phyloP scores from a whole-genome alignment of 1,284 basidiomycete species.

The Irpex sp. region DNA sequence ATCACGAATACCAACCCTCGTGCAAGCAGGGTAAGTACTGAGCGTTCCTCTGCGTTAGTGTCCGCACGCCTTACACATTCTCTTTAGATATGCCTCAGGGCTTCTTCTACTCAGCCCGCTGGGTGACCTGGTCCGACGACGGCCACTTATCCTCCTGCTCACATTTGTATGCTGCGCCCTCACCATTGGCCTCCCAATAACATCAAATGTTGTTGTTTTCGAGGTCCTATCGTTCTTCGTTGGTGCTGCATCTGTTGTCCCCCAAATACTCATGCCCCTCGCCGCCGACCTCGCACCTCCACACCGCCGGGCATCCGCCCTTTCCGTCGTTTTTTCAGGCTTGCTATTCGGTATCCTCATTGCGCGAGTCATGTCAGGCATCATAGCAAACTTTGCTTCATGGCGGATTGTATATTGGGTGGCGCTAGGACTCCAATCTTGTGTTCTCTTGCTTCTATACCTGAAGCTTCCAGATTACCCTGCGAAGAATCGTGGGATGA shows the following conservation, averaged over 20 bases:
- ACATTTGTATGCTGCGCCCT: constrained; percentile 44
- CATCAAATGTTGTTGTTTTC: constrained; percentile 49
- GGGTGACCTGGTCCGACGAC: constrained; percentile 60
- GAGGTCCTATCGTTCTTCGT: constrained; percentile 55
- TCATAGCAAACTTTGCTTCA: constrained; percentile 52
- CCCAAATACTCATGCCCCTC: constrained; percentile 58
- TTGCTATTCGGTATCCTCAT: constrained; percentile 58
- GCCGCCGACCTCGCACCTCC: constrained; percentile 62
- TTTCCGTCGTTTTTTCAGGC: constrained; percentile 60
- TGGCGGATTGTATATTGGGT: constrained; percentile 60
- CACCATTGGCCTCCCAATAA: constrained; percentile 56
- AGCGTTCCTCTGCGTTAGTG: constrained; percentile 26
- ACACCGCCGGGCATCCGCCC: constrained; percentile 51
- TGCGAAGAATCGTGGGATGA: constrained; percentile 47
- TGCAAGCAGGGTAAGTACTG: constrained; percentile 21
- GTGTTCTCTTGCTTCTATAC: constrained; percentile 46
- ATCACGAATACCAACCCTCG: constrained; percentile 6
- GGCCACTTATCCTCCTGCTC: constrained; percentile 51
- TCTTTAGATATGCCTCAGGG: constrained; percentile 49
- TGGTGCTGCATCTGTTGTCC: constrained; percentile 50
- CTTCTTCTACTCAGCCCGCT: constrained; percentile 58
- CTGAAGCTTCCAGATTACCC: constrained; percentile 60
- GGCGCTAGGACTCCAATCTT: constrained; percentile 48
- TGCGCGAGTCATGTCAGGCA: constrained; percentile 55
- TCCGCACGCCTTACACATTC: background rate